Evolutionary conservation across 2,329 filamentous ascomycete species (phyloP), one percentile per base, ranked within the genome.

Genomic region (Zalaria obscura): DNA sequence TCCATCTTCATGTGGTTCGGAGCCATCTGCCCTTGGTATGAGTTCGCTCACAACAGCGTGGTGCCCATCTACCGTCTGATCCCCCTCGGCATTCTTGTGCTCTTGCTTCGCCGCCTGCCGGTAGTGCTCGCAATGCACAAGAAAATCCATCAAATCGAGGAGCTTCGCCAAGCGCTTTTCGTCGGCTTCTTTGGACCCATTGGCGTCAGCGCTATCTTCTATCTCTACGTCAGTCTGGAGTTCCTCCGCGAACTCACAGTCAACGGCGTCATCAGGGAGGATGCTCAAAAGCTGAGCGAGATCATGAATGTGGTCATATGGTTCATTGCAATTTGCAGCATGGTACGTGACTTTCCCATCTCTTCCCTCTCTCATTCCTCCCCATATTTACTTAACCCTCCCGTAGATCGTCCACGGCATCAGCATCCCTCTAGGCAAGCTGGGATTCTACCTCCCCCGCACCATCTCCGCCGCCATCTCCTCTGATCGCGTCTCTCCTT

Each of bases 101-200:
- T 95, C 3, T 59, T 93, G 1, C 63, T 94, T 18, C 75, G 88
- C 33, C 78, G 88, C 2, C 67, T 88, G 5, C 88, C 88, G 0
- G 76, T 86, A 55, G 70, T 95, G 0, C 73, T 85, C 40, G 73
- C 70, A 0, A 67, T 89, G 59, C 80, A 88, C 55, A 80, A 73
- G 50, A 71, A 73, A 45, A 88, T 94, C 36, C 82, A 75, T 27
- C 85, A 93, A 56, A 87, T 94, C 35, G 75, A 86, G 43, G 70
- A 81, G 34, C 60, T 73, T 27, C 72, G 75, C 3, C 86, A 93
- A 50, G 86, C 86, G 2, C 63, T 83, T 0, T 94, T 93, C 53
- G 83, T 91, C 5, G 88, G 88, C 0, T 94, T 93, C 65, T 95
- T 95, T 49, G 88, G 88, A 0, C 88, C 88, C 0, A 88, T 95